phyloP scores from a whole-genome alignment of 345 rosid species.

The Kandelia obovata region DNA sequence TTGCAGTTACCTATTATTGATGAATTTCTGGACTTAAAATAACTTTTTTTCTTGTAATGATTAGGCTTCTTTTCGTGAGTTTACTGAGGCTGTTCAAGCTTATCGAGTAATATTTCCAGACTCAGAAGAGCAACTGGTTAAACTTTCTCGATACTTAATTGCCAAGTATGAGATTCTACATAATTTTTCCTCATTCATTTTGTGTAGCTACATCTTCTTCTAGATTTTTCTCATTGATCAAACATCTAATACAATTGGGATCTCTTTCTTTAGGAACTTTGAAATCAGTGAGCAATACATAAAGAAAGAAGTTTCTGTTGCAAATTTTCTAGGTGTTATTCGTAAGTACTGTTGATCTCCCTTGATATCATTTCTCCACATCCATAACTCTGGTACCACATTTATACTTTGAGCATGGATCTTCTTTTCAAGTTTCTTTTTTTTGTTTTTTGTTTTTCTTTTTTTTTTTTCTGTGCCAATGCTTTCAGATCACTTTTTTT shows the following conservation, averaged over 20 bases:
- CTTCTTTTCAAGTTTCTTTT: not conserved
- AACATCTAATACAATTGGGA: slow-evolving; percentile 12
- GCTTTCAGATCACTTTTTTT: not conserved
- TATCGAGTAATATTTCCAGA: slow-evolving; percentile 92
- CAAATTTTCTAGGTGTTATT: slow-evolving; percentile 52
- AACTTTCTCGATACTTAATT: slow-evolving; percentile 68
- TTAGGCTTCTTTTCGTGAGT: slow-evolving; percentile 77
- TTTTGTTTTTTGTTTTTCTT: too few relatives aligned
- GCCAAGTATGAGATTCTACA: slow-evolving; percentile 40
- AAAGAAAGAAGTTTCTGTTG: slow-evolving; percentile 51
- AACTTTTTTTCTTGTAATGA: not conserved
- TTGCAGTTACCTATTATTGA: too few relatives aligned
- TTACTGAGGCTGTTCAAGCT: slow-evolving; percentile 86
- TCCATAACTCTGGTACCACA: slow-evolving; percentile 4
- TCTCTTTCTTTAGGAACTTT: slow-evolving; percentile 60
- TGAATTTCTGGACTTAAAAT: too few relatives aligned
- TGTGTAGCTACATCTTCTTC: not conserved
- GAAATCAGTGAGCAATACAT: slow-evolving; percentile 53
- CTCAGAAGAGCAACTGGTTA: slow-evolving; percentile 74
- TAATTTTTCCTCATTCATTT: not conserved
- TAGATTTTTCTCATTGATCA: not conserved
- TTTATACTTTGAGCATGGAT: not conserved
- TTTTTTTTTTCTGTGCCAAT: not conserved
- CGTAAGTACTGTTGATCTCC: slow-evolving; percentile 48
- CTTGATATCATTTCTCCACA: not conserved